Evolutionary conservation across 805 yeast species (phyloP).

Genomic region (Ogataea trehaloabstinens): DNA sequence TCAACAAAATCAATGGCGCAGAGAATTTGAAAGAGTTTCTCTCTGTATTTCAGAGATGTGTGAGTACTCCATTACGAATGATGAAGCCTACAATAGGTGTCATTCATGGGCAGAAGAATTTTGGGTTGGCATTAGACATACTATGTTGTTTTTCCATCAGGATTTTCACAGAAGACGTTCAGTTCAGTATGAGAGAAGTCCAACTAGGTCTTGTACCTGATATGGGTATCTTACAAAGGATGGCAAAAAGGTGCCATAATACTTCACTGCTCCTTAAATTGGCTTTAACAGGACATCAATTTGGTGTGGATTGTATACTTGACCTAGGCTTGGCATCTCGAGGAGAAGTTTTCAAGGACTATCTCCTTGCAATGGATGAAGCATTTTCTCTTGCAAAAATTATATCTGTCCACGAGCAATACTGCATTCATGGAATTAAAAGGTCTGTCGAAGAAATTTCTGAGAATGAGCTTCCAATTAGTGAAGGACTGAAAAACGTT

Average conservation of each 20-base stretch:
- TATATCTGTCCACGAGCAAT: slow-evolving; percentile 47
- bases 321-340: slow-evolving; percentile 52
- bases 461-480: slow-evolving; percentile 32
- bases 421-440: slow-evolving; percentile 69
- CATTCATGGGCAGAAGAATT: slow-evolving; percentile 55
- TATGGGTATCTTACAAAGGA: slow-evolving; percentile 71
- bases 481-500: slow-evolving; percentile 50
- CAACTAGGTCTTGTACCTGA: slow-evolving; percentile 76
- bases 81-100: slow-evolving; percentile 64
- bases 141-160: slow-evolving; percentile 58
- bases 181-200: slow-evolving; percentile 64
- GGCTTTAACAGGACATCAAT: slow-evolving; percentile 60
- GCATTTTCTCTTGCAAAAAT: slow-evolving; percentile 49
- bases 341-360: slow-evolving; percentile 40
- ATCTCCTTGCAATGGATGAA: slow-evolving; percentile 45
- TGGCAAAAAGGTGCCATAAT: slow-evolving; percentile 54
- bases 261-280: slow-evolving; percentile 56
- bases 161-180: slow-evolving; percentile 49
- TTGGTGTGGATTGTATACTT: slow-evolving; percentile 53
- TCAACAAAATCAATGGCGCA: slow-evolving; percentile 11
- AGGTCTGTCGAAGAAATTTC: slow-evolving; percentile 43
- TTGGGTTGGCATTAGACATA: slow-evolving; percentile 70
- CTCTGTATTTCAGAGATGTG: slow-evolving; percentile 55
- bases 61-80: slow-evolving; percentile 47
- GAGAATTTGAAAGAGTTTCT: slow-evolving; percentile 37